A percentile compares a stretch with the other conserved stretches of the same genome.
Conservation (phyloP, 345 rosid species). For the Brassica incana region DNA sequence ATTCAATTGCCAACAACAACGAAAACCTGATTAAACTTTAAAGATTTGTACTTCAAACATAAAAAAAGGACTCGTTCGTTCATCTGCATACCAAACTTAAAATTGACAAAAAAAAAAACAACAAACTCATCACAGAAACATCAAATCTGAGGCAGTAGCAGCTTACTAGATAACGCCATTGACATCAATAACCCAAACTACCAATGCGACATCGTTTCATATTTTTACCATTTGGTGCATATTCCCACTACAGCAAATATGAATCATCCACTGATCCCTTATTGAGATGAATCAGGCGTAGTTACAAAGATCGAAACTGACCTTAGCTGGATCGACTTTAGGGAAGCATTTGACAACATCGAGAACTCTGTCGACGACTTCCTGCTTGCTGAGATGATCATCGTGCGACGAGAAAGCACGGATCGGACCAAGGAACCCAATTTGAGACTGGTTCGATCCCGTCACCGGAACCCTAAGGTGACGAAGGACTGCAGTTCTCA, state of each 20-base stretch:
- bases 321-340: constrained; percentile 88
- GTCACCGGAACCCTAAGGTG: constrained; percentile 63
- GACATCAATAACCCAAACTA: neutral
- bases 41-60: neutral
- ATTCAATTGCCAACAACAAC: neutral
- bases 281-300: neutral
- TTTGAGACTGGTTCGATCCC: constrained; percentile 31
- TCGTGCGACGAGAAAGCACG: constrained; percentile 82
- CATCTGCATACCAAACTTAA: neutral
- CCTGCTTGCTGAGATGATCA: constrained; percentile 73
- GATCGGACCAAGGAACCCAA: constrained; percentile 35
- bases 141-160: neutral
- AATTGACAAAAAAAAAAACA: neutral
- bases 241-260: neutral
- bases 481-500: constrained; percentile 70
- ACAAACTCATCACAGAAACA: constrained; percentile 11
- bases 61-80: neutral
- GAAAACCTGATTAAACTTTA: too few relatives aligned
- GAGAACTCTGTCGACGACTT: constrained; percentile 78
- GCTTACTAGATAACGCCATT: constrained; percentile 9
- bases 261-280: neutral
- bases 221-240: neutral
- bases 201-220: neutral
- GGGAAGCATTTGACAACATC: constrained; percentile 90
- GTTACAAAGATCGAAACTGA: constrained; percentile 21